Evolutionary conservation across 2,329 filamentous ascomycete species (phyloP), one percentile per base, ranked within the genome.

Genomic region (Colletotrichum zoysiae): DNA sequence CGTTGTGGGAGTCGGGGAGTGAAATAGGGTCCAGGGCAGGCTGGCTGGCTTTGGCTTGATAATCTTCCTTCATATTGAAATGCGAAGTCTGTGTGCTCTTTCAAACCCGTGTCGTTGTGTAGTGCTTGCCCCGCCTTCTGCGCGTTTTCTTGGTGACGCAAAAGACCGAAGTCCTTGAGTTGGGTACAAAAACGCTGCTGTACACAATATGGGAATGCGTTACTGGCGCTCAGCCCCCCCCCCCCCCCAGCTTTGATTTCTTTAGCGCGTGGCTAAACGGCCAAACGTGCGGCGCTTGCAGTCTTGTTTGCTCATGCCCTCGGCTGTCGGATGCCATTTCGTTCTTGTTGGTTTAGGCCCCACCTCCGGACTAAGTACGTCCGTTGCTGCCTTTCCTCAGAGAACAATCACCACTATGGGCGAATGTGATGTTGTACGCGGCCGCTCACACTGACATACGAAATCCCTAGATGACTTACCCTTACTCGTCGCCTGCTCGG

Each of bases 1-100:
- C 71, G 71, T 71, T 73, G 73, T 73, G 71, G 71, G 73, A 74
- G 73, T 74, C 73, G 71, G 73, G 73, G 73, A 74, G 73, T 74
- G 73, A 73, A 70, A 53, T 61, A 56, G 61, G 58, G 58, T 40
- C 55, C 58, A 60, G 70, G 65, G 71, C 67, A 73, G 65, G 69
- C 65, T 26, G 71, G 71, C 59, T 65, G 65, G 66, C 70, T 63
- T 63, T 61, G 38, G 50, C 38, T 56, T 53, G 51, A 68, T 58
- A 68, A 63, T 68, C 42, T 48, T 62, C 33, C 23, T 38, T 46
- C 67, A 35, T 40, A 55, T 69, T 38, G 38, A 59, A 69, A 65
- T 66, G 53, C 53, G 55, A 65, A 56, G 55, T 35, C 23, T n/a
- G 30, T n/a, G 30, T 61, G 16, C 33, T 51, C 33, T 42, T 51